phyloP scores from a whole-genome alignment of 768 basidiomycete species.

The Podaxis sp. region DNA sequence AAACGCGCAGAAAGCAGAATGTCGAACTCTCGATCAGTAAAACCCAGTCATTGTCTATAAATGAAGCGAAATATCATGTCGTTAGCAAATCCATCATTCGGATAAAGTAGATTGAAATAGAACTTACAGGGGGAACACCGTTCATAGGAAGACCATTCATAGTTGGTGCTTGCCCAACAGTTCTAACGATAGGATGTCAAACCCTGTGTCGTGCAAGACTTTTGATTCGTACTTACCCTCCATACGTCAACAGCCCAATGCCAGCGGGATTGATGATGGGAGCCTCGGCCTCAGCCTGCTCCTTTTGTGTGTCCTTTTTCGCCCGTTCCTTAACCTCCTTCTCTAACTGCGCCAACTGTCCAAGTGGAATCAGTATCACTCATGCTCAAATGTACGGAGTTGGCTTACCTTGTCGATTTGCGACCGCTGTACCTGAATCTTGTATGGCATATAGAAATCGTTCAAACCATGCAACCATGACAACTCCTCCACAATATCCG shows the following conservation, averaged over 20 bases:
- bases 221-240: constrained; percentile 39
- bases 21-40: constrained; percentile 25
- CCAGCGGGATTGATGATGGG: constrained; percentile 88
- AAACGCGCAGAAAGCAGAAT: not conserved
- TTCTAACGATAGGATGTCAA: constrained; percentile 37
- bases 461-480: constrained; percentile 96
- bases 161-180: constrained; percentile 59
- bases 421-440: constrained; percentile 82
- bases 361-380: constrained; percentile 16
- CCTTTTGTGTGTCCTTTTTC: constrained; percentile 86
- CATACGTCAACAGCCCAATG: constrained; percentile 73
- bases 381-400: not conserved
- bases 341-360: constrained; percentile 73
- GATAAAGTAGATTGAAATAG: not conserved
- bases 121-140: constrained; percentile 66
- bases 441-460: constrained; percentile 98
- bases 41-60: constrained; percentile 68
- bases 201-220: not conserved
- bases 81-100: not conserved
- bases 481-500: constrained; percentile 91
- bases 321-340: constrained; percentile 87
- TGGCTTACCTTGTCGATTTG: constrained; percentile 67
- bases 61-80: not conserved
- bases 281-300: constrained; percentile 82
- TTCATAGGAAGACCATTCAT: constrained; percentile 47